Percentiles rank a stretch among this genome's conserved stretches.
Conservation (phyloP, 106 monocot genomes). For the Platanthera zijinensis region DNA sequence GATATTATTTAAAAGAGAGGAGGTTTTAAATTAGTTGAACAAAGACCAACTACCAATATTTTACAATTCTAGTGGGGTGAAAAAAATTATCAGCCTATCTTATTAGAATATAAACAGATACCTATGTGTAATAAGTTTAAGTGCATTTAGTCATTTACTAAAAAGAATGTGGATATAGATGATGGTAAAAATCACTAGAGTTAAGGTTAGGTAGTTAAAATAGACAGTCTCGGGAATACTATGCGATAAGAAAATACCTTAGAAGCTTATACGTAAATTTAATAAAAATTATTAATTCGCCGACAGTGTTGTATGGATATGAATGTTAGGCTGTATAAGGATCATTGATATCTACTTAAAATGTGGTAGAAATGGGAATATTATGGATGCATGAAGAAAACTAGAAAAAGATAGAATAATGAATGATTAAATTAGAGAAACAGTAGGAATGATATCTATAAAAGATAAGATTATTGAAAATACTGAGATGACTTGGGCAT, state of each 20-base stretch:
- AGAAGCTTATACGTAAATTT: background rate
- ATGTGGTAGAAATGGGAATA: background rate
- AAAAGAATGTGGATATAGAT: background rate
- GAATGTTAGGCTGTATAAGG: background rate
- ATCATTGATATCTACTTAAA: background rate
- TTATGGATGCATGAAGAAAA: background rate
- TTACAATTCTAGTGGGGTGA: background rate
- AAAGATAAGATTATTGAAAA: background rate
- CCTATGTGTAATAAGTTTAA: background rate
- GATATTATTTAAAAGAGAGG: too few species aligned
- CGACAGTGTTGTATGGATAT: background rate
- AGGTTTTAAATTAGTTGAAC: too few species aligned
- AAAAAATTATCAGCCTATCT: background rate
- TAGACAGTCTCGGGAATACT: background rate
- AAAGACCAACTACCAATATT: too few species aligned
- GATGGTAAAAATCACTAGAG: background rate
- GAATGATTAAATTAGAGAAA: background rate
- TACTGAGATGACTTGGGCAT: background rate
- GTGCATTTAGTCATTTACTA: background rate
- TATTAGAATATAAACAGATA: background rate
- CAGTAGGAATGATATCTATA: background rate
- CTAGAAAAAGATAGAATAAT: background rate
- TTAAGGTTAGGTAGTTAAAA: background rate
- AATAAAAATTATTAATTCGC: background rate
- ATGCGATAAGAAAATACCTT: background rate